These are phyloP conservation scores for Phialocephala subalpina DNA, from an alignment of 2,329 filamentous ascomycete species.

Conservation along the genomic window DNA sequence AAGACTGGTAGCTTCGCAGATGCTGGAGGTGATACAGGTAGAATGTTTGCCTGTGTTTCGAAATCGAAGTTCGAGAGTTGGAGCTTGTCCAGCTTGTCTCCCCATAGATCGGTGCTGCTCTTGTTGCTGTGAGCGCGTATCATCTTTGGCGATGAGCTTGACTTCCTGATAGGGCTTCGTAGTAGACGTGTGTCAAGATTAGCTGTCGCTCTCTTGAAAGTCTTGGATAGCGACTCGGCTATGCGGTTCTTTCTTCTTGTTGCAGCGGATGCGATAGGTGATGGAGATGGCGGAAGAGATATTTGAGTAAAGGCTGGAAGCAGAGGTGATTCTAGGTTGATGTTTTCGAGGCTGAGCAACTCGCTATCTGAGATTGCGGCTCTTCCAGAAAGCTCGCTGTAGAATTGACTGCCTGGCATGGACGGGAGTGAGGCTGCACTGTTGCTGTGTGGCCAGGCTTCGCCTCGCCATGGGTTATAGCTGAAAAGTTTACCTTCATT, in stretches of 20 bases:
- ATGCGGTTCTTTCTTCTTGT: slow-evolving; percentile 36
- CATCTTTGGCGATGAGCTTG: slow-evolving; percentile 39
- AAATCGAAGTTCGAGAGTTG: slow-evolving; percentile 56
- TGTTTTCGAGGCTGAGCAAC: slow-evolving; percentile 42
- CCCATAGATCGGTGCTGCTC: slow-evolving; percentile 55
- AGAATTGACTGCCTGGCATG: slow-evolving; percentile 33
- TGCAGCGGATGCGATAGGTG: slow-evolving; percentile 18
- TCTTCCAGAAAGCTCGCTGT: slow-evolving; percentile 39
- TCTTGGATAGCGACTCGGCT: slow-evolving; percentile 55
- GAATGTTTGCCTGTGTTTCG: slow-evolving; percentile 51
- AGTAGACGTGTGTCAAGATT: slow-evolving; percentile 36
- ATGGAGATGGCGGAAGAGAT: slow-evolving; percentile 39
- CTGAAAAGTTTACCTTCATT: slow-evolving; percentile 26
- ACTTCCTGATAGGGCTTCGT: slow-evolving; percentile 50
- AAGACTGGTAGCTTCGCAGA: slow-evolving; percentile 49
- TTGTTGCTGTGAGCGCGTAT: slow-evolving; percentile 49
- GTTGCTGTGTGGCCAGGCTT: slow-evolving; percentile 29
- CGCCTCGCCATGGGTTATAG: slow-evolving; percentile 27
- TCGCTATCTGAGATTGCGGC: slow-evolving; percentile 44
- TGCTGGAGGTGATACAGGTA: slow-evolving; percentile 54
- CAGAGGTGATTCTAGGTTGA: slow-evolving; percentile 39
- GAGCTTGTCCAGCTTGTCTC: slow-evolving; percentile 52
- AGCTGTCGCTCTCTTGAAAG: slow-evolving; percentile 48
- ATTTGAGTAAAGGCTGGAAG: slow-evolving; percentile 26
- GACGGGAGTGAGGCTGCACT: slow-evolving; percentile 30